A percentile compares a stretch with the other conserved stretches of the same genome.
Evolutionary conservation across 768 basidiomycete species (phyloP).

Genomic region (Tubosaeta brunneosetosa): DNA sequence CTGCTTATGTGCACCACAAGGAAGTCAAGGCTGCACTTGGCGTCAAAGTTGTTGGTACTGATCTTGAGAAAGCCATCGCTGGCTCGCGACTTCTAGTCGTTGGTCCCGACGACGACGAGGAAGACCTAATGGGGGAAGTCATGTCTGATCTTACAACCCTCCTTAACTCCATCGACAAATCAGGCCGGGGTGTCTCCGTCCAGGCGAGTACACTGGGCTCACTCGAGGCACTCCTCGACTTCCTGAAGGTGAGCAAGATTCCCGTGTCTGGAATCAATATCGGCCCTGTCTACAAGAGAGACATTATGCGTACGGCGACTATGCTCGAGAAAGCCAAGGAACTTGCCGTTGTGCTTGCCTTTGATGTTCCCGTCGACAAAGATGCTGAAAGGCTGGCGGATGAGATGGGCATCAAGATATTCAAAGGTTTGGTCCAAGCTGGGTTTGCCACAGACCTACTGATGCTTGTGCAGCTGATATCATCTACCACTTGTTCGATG

Average conservation of each 20-base stretch:
- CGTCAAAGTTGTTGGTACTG: conserved; percentile 91
- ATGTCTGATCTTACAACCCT: conserved; percentile 93
- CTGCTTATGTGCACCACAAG: conserved; percentile 94
- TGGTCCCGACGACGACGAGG: conserved; percentile 95
- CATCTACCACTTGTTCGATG: conserved; percentile 96
- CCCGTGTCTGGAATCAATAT: conserved; percentile 98
- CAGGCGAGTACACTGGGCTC: conserved; percentile 97
- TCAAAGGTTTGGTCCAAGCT: conserved; percentile 66
- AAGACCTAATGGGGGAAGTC: conserved; percentile 88
- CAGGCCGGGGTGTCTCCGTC: conserved; percentile 94
- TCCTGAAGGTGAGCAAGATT: conserved; percentile 92
- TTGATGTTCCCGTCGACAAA: conserved; percentile 92
- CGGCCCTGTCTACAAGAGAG: conserved; percentile 93
- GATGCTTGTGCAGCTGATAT: conserved; percentile 69
- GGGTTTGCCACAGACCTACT: background rate
- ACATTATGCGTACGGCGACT: conserved; percentile 85
- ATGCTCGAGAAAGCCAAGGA: conserved; percentile 98
- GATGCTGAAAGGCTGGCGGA: conserved; percentile 90
- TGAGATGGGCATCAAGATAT: conserved; percentile 89
- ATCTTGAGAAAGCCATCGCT: conserved; percentile 96
- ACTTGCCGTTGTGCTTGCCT: conserved; percentile 91
- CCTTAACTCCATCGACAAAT: conserved; percentile 87
- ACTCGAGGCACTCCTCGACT: conserved; percentile 92
- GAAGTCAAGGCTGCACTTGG: conserved; percentile 96
- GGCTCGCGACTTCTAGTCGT: conserved; percentile 91